phyloP scores from a whole-genome alignment of 2,329 filamentous ascomycete genomes.

The Claviceps sp. region DNA sequence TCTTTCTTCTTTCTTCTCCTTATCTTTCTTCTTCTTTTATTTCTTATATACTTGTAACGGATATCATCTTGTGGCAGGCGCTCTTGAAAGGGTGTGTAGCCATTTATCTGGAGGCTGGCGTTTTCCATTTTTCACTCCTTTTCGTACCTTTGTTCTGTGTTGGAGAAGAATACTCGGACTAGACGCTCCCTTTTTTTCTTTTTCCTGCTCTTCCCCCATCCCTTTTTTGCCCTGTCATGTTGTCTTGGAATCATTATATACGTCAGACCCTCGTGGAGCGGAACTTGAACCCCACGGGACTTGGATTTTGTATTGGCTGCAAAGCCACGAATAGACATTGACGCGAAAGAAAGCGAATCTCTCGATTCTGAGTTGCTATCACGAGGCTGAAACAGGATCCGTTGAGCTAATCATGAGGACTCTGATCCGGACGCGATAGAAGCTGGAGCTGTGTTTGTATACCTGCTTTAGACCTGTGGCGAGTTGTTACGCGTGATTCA shows the following conservation, averaged over 20 bases:
- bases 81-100: constrained; percentile 2
- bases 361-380: background rate
- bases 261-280: background rate
- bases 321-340: constrained; percentile 5
- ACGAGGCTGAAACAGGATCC: constrained; percentile 1
- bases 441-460: no score
- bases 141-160: constrained; percentile 6
- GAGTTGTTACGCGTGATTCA: background rate
- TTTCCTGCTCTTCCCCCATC: background rate
- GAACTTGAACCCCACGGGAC: background rate
- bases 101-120: constrained; percentile 1
- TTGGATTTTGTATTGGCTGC: constrained; percentile 6
- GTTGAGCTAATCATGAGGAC: background rate
- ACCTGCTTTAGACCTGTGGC: no score
- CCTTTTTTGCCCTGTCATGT: background rate
- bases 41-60: background rate
- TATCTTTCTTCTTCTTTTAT: background rate
- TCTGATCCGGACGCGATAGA: background rate
- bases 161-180: background rate
- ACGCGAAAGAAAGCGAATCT: background rate
- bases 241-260: background rate
- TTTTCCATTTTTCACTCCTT: constrained; percentile 4
- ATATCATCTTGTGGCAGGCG: constrained; percentile 2
- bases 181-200: constrained; percentile 2
- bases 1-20: background rate